Percentiles rank a stretch among this genome's conserved stretches.
phyloP scores from a whole-genome alignment of 352 stramenopile species.

The Phytophthora crassamura region DNA sequence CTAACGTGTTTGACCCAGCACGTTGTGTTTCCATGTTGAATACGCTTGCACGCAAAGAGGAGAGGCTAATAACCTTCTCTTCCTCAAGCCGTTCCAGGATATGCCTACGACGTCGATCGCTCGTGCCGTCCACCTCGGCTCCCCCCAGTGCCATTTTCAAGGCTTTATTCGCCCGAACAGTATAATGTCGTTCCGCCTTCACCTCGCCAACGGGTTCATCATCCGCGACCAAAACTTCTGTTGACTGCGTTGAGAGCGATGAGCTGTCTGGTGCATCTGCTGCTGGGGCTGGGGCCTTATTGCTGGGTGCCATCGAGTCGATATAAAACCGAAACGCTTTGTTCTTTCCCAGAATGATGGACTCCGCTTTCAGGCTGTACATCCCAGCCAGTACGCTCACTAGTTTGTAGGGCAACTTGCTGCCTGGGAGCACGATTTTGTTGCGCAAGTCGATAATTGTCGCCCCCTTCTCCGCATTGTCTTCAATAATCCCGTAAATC shows the following conservation, averaged over 20 bases:
- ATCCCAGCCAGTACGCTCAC: slow-evolving; percentile 68
- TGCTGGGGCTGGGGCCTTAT: slow-evolving; percentile 8
- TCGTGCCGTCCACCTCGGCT: slow-evolving; percentile 67
- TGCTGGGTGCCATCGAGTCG: slow-evolving; percentile 33
- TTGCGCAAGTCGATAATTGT: slow-evolving; percentile 84
- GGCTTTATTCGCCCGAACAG: slow-evolving; percentile 58
- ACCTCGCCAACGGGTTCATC: slow-evolving; percentile 5
- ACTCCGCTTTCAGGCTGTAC: slow-evolving; percentile 77
- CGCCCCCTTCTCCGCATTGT: slow-evolving; percentile 60
- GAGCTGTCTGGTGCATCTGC: slow-evolving; percentile 3
- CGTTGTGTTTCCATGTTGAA: slow-evolving; percentile 70
- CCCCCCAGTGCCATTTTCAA: slow-evolving; percentile 67
- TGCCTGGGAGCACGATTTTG: slow-evolving; percentile 71
- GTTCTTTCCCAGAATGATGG: slow-evolving; percentile 84
- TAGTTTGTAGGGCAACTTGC: slow-evolving; percentile 82
- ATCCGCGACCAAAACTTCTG: slow-evolving; percentile 14
- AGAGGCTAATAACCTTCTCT: slow-evolving; percentile 85
- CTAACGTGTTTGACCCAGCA: slow-evolving; percentile 21
- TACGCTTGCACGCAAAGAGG: slow-evolving; percentile 76
- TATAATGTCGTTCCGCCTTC: slow-evolving; percentile 36
- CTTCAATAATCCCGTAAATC: slow-evolving; percentile 79
- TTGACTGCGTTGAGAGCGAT: slow-evolving; percentile 5
- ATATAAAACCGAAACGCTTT: slow-evolving; percentile 80
- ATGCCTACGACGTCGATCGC: slow-evolving; percentile 58
- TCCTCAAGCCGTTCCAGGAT: slow-evolving; percentile 64